phyloP scores from a whole-genome alignment of 2,329 filamentous ascomycete species.

The Basipetospora chlamydospora region DNA sequence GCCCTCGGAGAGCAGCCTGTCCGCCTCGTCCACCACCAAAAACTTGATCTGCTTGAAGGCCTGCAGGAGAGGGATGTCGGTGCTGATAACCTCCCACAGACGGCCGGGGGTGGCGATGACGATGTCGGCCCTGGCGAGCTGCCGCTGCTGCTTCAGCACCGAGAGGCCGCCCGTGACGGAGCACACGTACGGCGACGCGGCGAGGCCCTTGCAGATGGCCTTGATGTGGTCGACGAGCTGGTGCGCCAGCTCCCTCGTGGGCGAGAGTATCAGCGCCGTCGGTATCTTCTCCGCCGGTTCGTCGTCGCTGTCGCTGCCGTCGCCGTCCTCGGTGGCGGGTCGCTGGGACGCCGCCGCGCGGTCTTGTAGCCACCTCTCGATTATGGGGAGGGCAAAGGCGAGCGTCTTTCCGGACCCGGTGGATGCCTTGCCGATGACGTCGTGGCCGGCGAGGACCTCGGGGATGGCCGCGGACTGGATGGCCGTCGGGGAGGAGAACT shows the following conservation, averaged over 20 bases:
- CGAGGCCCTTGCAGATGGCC: slow-evolving; percentile 49
- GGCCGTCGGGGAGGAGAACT: slow-evolving; percentile 64
- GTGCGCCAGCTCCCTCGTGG: slow-evolving; percentile 85
- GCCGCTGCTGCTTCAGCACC: slow-evolving; percentile 84
- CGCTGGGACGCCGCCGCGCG: slow-evolving; percentile 17
- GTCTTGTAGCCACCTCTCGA: slow-evolving; percentile 62
- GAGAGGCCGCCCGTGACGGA: slow-evolving; percentile 86
- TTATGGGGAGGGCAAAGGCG: slow-evolving; percentile 84
- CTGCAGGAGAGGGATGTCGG: slow-evolving; percentile 51
- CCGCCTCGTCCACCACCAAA: slow-evolving; percentile 86
- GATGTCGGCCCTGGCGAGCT: slow-evolving; percentile 72
- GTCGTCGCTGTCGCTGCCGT: slow-evolving; percentile 17
- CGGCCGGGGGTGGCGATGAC: slow-evolving; percentile 88
- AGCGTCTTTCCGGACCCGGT: slow-evolving; percentile 96
- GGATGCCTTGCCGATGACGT: slow-evolving; percentile 89
- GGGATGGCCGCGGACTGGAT: slow-evolving; percentile 77
- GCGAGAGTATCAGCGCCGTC: slow-evolving; percentile 70
- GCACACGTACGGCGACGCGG: slow-evolving; percentile 56
- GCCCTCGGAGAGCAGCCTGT: slow-evolving; percentile 78
- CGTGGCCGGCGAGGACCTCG: slow-evolving; percentile 65
- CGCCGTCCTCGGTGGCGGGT: too few species aligned
- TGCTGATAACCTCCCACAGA: slow-evolving; percentile 84
- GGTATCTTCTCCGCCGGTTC: slow-evolving; percentile 26
- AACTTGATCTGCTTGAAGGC: slow-evolving; percentile 64
- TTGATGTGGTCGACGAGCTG: slow-evolving; percentile 76